Evolutionary conservation across 495 filamentous ascomycete genomes (phyloP), one percentile per base, ranked within the genome.

Genomic region (Tuber indicum): DNA sequence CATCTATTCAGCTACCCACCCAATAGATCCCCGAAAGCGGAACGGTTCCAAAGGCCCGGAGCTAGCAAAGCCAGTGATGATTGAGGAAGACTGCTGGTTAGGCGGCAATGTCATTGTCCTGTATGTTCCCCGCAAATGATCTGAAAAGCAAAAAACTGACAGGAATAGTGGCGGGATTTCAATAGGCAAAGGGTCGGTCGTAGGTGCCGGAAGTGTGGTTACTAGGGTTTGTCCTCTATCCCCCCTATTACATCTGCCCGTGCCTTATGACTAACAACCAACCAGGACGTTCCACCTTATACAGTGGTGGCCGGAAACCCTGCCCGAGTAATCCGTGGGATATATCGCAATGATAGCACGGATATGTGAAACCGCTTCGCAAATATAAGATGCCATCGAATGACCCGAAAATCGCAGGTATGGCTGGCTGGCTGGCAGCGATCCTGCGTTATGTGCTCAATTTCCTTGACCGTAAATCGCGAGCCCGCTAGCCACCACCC

Each of bases 51-150:
- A 89, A 78, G 93, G 93, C 58, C 89, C 89, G 10, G 91, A 92
- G 76, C 84, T 91, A 72, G 94, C 92, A 4, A 89, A 90, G 47
- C 87, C 88, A 10, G 91, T 99, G 73, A 87, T 87, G 23, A 95
- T 99, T 77, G 93, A 92, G 79, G 92, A 95, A 73, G 93, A 98
- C 80, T 94, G 93, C 79, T 95, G 92, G 89, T 91, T 97, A 80
- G 95, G 94, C 32, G 91, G 91, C 26, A 92, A 92, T 78, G 93
- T 91, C 43, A 94, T 91, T 23, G 95, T 99, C 79, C 87, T 94
- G 78, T 91, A 86, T 72, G 89, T 89, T 62, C 43, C 86, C 88
- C 43, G 71, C 21, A n/a, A 43, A 32, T 84, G 84, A 72, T 84
- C 87, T 47, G 76, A 82, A 62, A 82, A 72, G 21, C 43, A n/a